phyloP scores from a whole-genome alignment of 306 rosid species.

The Dryas octopetala region DNA sequence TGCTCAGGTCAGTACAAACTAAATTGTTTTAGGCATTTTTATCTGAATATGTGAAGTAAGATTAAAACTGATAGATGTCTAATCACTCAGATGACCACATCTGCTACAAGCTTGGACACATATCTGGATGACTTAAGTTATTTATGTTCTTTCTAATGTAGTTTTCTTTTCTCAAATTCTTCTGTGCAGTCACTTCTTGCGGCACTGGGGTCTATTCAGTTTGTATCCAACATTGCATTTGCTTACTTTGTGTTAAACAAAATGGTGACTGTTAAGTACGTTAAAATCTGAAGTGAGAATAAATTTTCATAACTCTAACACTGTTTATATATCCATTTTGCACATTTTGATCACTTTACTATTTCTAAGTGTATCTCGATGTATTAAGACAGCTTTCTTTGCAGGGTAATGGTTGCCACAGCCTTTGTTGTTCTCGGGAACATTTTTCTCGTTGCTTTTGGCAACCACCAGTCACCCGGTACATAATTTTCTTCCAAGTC shows the following conservation, averaged over 20 bases:
- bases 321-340: neutral
- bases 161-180: constrained; percentile 7
- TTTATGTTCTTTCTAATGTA: constrained; percentile 19
- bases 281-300: constrained; percentile 35
- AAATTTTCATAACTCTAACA: constrained; percentile 17
- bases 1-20: constrained; percentile 71
- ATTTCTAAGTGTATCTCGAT: constrained; percentile 5
- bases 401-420: constrained; percentile 92
- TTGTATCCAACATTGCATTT: constrained; percentile 93
- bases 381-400: constrained; percentile 27
- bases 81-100: neutral
- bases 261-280: constrained; percentile 94
- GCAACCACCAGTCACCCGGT: constrained; percentile 99
- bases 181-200: constrained; percentile 92
- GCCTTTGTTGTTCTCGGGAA: constrained; percentile 97
- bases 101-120: neutral
- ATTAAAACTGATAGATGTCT: neutral
- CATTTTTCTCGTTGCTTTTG: constrained; percentile 89
- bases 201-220: constrained; percentile 95
- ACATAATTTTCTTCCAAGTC: constrained; percentile 28
- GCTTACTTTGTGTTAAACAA: constrained; percentile 94
- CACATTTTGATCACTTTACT: neutral
- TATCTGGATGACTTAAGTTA: neutral
- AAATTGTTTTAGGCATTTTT: constrained; percentile 8
- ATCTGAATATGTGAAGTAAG: neutral